Percentiles rank a stretch among this genome's conserved stretches.
These are phyloP conservation scores for Candida multigemmis DNA, from an alignment of 805 yeast species.

Conservation along the genomic window DNA sequence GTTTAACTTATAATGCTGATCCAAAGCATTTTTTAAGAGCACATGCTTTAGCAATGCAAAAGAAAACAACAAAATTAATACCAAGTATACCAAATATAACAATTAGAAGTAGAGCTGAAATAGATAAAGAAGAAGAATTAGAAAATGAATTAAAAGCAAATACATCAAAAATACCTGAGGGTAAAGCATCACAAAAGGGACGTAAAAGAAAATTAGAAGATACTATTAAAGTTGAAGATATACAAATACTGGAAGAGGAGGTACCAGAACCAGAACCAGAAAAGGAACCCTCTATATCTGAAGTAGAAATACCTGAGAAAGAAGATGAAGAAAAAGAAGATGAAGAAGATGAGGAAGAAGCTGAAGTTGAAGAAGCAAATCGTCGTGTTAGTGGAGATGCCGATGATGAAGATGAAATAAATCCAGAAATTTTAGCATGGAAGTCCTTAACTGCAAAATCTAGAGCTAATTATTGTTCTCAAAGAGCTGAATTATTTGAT, in stretches of 20 bases:
- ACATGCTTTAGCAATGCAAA: conserved; percentile 95
- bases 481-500: conserved; percentile 57
- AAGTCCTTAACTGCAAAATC: conserved; percentile 71
- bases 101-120: conserved; percentile 62
- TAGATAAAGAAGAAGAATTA: conserved; percentile 53
- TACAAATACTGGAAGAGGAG: conserved; percentile 1
- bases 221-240: conserved; percentile 20
- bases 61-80: conserved; percentile 63
- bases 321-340: conserved; percentile 16
- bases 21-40: conserved; percentile 86
- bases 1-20: conserved; percentile 87
- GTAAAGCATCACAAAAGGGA: conserved; percentile 32
- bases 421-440: conserved; percentile 78
- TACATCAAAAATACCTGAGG: conserved; percentile 23
- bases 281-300: conserved; percentile 3
- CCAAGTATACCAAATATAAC: conserved; percentile 88
- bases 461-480: conserved; percentile 64
- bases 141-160: conserved; percentile 12
- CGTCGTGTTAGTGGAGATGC: conserved; percentile 31
- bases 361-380: conserved; percentile 37
- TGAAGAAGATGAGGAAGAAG: conserved; percentile 18
- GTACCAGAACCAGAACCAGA: conserved; percentile 2
- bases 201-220: conserved; percentile 29
- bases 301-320: conserved; percentile 3
- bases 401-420: conserved; percentile 57